Percentiles rank a stretch among this genome's conserved stretches.
phyloP scores from a whole-genome alignment of 192 early-diverging fungal genomes.

The Backusella australiensis region DNA sequence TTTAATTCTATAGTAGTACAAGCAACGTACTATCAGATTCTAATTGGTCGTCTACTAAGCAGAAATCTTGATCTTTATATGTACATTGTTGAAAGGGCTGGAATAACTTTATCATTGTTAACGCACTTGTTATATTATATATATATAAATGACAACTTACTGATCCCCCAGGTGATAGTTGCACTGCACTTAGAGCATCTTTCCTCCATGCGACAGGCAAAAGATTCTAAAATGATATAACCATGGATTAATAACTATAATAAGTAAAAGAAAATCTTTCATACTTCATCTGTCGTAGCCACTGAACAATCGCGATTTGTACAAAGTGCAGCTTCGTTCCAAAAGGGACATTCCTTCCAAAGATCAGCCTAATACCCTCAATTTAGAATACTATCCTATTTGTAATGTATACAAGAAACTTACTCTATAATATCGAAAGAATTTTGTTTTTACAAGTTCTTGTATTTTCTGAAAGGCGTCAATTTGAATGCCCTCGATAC shows the following conservation, averaged over 20 bases:
- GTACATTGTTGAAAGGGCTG: slow-evolving; percentile 55
- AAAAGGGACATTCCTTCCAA: slow-evolving; percentile 87
- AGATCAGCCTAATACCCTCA: slow-evolving; percentile 64
- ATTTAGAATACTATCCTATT: not conserved
- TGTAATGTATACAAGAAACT: not conserved
- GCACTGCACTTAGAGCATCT: slow-evolving; percentile 67
- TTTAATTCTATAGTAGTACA: not conserved
- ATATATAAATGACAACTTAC: slow-evolving; percentile 26
- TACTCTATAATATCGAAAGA: slow-evolving; percentile 92
- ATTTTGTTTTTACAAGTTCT: slow-evolving; percentile 79
- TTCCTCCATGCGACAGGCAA: slow-evolving; percentile 53
- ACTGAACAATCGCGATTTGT: slow-evolving; percentile 85
- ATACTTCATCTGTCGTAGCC: slow-evolving; percentile 70
- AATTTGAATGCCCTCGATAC: slow-evolving; percentile 74
- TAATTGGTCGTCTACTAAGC: slow-evolving; percentile 80
- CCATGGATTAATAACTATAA: not conserved
- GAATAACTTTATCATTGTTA: slow-evolving; percentile 25
- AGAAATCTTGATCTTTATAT: slow-evolving; percentile 82
- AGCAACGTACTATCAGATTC: slow-evolving; percentile 25
- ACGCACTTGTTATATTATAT: too few species aligned
- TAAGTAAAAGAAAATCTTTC: slow-evolving; percentile 26
- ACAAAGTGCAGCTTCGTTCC: slow-evolving; percentile 82
- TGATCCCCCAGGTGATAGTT: slow-evolving; percentile 56
- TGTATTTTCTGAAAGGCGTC: slow-evolving; percentile 64
- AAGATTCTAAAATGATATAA: slow-evolving; percentile 21